Percentiles rank a stretch among this genome's conserved stretches.
These are phyloP conservation scores for Funneliformis caledonium DNA, from an alignment of 371 early-diverging fungal species.

Conservation along the genomic window DNA sequence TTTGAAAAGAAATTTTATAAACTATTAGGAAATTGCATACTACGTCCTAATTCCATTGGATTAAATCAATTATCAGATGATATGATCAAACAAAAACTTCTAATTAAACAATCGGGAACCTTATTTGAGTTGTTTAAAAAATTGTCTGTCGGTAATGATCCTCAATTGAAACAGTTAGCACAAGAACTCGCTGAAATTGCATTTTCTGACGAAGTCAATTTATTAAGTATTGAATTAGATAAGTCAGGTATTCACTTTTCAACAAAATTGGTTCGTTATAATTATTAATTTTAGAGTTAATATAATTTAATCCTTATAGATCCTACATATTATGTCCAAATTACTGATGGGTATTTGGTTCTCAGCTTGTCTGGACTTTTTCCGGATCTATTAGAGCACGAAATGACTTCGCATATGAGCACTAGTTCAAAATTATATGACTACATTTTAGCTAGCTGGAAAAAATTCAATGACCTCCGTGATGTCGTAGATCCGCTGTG, in stretches of 20 bases:
- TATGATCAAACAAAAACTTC: background rate
- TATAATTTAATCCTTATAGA: background rate
- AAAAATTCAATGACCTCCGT: background rate
- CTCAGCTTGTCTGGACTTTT: background rate
- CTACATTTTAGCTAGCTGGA: background rate
- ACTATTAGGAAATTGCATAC: conserved; percentile 40
- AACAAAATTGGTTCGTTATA: background rate
- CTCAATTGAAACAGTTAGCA: background rate
- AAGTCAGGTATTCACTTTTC: conserved; percentile 22
- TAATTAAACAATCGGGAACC: conserved; percentile 39
- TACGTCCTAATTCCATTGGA: conserved; percentile 32
- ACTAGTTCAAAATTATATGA: background rate
- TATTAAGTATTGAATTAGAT: conserved; percentile 19
- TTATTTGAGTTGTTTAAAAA: background rate
- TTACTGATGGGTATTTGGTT: background rate
- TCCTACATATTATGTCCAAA: conserved; percentile 20
- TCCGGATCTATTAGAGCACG: background rate
- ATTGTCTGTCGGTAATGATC: background rate
- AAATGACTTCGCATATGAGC: background rate
- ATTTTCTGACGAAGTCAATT: conserved; percentile 13
- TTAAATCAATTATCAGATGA: background rate
- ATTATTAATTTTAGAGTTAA: background rate
- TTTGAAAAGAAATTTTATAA: background rate
- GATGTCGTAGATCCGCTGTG: background rate
- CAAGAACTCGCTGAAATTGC: conserved; percentile 16